These are phyloP conservation scores for Arthroderma uncinatum DNA, from an alignment of 2,329 filamentous ascomycete genomes.

Conservation along the genomic window DNA sequence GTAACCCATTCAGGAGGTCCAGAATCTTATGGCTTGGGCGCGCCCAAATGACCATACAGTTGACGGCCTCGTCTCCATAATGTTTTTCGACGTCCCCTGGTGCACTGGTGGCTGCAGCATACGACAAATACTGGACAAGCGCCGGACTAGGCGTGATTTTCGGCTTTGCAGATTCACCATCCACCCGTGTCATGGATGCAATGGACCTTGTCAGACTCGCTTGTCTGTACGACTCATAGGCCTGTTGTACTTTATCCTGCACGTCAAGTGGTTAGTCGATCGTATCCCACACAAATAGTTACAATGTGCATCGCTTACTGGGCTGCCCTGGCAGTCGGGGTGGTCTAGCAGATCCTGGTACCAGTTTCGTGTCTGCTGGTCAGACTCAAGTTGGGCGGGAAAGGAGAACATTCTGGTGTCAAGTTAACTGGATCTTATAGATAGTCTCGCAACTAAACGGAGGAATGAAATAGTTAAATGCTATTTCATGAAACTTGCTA, in stretches of 20 bases:
- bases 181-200: background rate
- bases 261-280: background rate
- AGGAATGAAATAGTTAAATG: no score
- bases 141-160: slow-evolving; percentile 8
- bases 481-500: no score
- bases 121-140: slow-evolving; percentile 6
- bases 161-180: background rate
- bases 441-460: no score
- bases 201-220: slow-evolving; percentile 5
- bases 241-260: slow-evolving; percentile 8
- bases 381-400: slow-evolving; percentile 8
- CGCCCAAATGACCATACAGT: slow-evolving; percentile 11
- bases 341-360: slow-evolving; percentile 11
- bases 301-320: slow-evolving; percentile 3
- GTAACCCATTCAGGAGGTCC: slow-evolving; percentile 4
- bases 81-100: background rate
- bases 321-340: slow-evolving; percentile 8
- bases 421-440: background rate
- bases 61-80: slow-evolving; percentile 5
- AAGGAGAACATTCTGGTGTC: slow-evolving; percentile 10
- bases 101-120: background rate
- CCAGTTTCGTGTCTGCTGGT: slow-evolving; percentile 6
- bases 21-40: slow-evolving; percentile 7
- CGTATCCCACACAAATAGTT: background rate
- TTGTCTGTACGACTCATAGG: slow-evolving; percentile 9